Conservation (phyloP, 2,329 filamentous ascomycete genomes). For the Alternaria atra region DNA sequence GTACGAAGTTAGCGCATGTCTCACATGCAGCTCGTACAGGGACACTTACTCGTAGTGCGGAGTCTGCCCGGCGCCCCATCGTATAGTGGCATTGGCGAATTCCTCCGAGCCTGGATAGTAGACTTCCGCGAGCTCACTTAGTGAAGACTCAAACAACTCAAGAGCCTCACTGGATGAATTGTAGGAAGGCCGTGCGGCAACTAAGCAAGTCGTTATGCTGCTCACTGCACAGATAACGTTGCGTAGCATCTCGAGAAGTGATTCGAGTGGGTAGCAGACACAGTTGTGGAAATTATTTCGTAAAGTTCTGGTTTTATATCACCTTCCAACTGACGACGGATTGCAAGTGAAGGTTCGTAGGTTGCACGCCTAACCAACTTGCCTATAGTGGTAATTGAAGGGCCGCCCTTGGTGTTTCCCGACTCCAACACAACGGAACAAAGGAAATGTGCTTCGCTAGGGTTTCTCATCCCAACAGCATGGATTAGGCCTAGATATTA, state of each 20-base stretch:
- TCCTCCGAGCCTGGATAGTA: conserved; percentile 17
- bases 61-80: conserved; percentile 29
- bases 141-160: neutral
- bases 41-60: conserved; percentile 19
- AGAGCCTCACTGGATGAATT: neutral
- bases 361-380: neutral
- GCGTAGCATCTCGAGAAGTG: neutral
- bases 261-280: neutral
- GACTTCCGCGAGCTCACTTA: conserved; percentile 10
- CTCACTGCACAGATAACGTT: neutral
- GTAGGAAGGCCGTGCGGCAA: neutral
- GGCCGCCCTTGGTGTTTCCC: conserved; percentile 1
- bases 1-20: too few relatives aligned
- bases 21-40: too few relatives aligned
- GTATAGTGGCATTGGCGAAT: conserved; percentile 19
- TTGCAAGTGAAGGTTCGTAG: neutral
- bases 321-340: neutral
- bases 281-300: neutral
- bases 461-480: neutral
- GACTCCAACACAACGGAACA: neutral
- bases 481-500: neutral
- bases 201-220: neutral
- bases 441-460: neutral
- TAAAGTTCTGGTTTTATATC: neutral
- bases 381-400: neutral